These are phyloP conservation scores for Diaporthe velutina DNA, from an alignment of 2,329 filamentous ascomycete genomes.

Conservation along the genomic window DNA sequence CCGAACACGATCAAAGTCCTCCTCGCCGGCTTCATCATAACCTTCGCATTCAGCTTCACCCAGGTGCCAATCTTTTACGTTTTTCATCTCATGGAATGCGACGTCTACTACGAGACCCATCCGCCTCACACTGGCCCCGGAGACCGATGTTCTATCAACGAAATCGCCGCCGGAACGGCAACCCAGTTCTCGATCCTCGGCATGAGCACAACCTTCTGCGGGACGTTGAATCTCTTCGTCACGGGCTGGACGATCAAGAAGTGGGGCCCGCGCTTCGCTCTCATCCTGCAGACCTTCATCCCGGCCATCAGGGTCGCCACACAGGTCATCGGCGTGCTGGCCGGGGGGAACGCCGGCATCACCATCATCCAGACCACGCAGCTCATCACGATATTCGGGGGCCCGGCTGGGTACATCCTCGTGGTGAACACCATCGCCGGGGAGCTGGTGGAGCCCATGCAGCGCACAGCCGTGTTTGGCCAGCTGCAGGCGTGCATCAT, in stretches of 20 bases:
- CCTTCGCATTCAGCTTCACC: conserved; percentile 39
- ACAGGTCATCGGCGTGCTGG: conserved; percentile 74
- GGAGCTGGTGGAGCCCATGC: conserved; percentile 70
- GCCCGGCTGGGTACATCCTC: conserved; percentile 77
- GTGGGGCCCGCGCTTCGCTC: conserved; percentile 72
- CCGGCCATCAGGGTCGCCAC: conserved; percentile 73
- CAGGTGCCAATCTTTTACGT: conserved; percentile 65
- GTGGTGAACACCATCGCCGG: conserved; percentile 77
- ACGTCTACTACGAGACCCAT: conserved; percentile 74
- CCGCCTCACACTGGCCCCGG: conserved; percentile 60
- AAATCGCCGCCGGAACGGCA: conserved; percentile 75
- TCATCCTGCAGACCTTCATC: conserved; percentile 73
- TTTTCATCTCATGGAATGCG: conserved; percentile 79
- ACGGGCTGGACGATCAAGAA: conserved; percentile 76
- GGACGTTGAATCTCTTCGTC: conserved; percentile 74
- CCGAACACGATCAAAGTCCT: conserved; percentile 39
- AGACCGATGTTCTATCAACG: conserved; percentile 70
- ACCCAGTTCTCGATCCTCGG: conserved; percentile 74
- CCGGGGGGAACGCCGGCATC: conserved; percentile 73
- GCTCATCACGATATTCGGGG: conserved; percentile 76
- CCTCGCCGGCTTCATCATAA: conserved; percentile 39
- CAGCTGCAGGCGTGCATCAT: conserved; percentile 76
- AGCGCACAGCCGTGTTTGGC: conserved; percentile 75
- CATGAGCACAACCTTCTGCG: conserved; percentile 75
- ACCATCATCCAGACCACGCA: conserved; percentile 77